Evolutionary conservation across 2,329 filamentous ascomycete genomes (phyloP).

Genomic region (Colletotrichum sp.): DNA sequence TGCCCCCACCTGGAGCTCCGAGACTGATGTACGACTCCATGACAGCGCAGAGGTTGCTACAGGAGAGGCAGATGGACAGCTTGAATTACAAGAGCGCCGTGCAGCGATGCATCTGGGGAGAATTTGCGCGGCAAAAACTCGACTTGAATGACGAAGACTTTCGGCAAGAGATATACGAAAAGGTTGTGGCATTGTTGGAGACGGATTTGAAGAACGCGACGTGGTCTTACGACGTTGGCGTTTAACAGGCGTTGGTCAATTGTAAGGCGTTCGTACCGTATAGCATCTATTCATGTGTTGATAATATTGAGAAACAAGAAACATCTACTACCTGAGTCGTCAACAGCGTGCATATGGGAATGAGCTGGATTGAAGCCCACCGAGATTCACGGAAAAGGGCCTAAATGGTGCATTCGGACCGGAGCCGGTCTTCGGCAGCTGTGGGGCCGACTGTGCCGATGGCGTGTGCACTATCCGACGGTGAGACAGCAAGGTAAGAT

Average conservation of each 20-base stretch:
- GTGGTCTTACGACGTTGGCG: not conserved
- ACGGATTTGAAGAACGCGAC: not conserved
- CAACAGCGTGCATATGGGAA: fast-evolving
- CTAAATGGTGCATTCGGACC: too few species aligned
- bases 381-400: fast-evolving
- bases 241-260: not conserved
- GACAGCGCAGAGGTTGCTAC: not conserved
- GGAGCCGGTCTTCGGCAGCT: not conserved
- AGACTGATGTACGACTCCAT: not conserved
- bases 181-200: not conserved
- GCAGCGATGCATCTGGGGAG: slow-evolving; percentile 17
- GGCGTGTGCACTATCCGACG: not conserved
- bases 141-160: not conserved
- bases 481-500: not conserved
- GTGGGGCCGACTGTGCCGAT: not conserved
- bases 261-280: fast-evolving
- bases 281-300: not conserved
- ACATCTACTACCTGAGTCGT: fast-evolving
- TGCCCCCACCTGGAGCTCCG: not conserved
- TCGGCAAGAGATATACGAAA: not conserved
- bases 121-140: not conserved
- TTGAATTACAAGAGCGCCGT: slow-evolving; percentile 25
- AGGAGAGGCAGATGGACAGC: not conserved
- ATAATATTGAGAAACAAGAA: fast-evolving
- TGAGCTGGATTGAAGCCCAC: not conserved